Evolutionary conservation across 2,329 filamentous ascomycete species (phyloP).

Genomic region (Fusarium azukiicola): DNA sequence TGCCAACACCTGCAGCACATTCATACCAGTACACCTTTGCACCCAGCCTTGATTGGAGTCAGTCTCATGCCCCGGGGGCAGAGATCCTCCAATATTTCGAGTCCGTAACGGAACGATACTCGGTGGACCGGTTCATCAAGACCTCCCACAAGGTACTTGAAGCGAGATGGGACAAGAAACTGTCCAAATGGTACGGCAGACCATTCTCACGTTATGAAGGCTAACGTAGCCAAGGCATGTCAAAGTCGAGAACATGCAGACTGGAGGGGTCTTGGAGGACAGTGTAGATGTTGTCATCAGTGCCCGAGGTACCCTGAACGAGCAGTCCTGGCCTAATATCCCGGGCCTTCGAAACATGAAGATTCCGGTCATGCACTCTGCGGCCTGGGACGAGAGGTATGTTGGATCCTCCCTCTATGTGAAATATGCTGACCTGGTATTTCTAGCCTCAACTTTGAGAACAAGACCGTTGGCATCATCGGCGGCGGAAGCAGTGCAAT

Average conservation of each 20-base stretch:
- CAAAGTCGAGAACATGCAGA: background rate
- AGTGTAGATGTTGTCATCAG: constrained; percentile 28
- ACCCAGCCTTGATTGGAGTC: constrained; percentile 13
- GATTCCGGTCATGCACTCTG: constrained; percentile 32
- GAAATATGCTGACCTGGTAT: background rate
- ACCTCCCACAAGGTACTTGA: background rate
- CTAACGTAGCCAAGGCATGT: background rate
- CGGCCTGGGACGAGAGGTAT: constrained; percentile 20
- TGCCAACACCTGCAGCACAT: background rate
- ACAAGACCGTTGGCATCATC: constrained; percentile 24
- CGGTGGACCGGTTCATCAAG: constrained; percentile 11
- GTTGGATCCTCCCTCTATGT: fast-evolving
- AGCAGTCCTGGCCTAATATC: constrained; percentile 31
- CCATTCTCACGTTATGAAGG: background rate
- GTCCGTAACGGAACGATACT: background rate
- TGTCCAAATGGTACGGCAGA: background rate
- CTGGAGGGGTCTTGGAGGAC: background rate
- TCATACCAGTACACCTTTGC: constrained; percentile 16
- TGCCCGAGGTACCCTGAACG: constrained; percentile 26
- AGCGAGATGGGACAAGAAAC: background rate
- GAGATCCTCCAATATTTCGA: constrained; percentile 2
- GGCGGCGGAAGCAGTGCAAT: constrained; percentile 29
- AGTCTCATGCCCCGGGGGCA: background rate
- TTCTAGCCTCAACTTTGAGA: constrained; percentile 4
- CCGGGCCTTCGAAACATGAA: constrained; percentile 25